Evolutionary conservation across 257 asterid species (phyloP).

Genomic region (Coffea eugenioides): DNA sequence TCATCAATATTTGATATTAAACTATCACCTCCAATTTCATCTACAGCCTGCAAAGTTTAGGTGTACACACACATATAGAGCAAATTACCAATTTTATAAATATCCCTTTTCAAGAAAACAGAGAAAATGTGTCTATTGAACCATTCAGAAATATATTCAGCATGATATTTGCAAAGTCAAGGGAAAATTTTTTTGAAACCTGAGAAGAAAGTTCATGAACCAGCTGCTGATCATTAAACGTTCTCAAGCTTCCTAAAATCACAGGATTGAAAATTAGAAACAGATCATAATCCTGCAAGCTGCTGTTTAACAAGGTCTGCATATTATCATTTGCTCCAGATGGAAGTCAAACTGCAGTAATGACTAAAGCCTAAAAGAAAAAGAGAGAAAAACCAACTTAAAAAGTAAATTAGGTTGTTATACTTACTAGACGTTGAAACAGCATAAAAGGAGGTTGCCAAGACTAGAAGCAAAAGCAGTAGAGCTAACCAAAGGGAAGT

Average conservation of each 20-base stretch:
- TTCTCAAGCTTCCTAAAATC: not conserved
- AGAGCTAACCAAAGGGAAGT: not conserved
- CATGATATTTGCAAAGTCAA: too few species aligned
- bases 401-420: too few species aligned
- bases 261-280: not conserved
- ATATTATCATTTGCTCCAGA: not conserved
- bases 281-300: not conserved
- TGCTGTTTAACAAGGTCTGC: not conserved
- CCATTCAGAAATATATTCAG: not conserved
- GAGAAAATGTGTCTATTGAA: not conserved
- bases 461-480: not conserved
- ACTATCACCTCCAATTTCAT: not conserved
- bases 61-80: not conserved
- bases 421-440: conserved; percentile 3
- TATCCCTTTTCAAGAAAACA: not conserved
- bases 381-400: too few species aligned
- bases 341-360: not conserved
- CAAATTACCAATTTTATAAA: not conserved
- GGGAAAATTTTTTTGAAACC: not conserved
- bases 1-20: not conserved
- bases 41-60: not conserved
- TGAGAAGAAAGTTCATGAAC: not conserved
- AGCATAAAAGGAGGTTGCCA: not conserved
- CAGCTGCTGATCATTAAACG: not conserved
- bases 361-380: too few species aligned